These are phyloP conservation scores for Rhododendron williamsianum DNA, from an alignment of 148 eudicot genomes.

Conservation along the genomic window DNA sequence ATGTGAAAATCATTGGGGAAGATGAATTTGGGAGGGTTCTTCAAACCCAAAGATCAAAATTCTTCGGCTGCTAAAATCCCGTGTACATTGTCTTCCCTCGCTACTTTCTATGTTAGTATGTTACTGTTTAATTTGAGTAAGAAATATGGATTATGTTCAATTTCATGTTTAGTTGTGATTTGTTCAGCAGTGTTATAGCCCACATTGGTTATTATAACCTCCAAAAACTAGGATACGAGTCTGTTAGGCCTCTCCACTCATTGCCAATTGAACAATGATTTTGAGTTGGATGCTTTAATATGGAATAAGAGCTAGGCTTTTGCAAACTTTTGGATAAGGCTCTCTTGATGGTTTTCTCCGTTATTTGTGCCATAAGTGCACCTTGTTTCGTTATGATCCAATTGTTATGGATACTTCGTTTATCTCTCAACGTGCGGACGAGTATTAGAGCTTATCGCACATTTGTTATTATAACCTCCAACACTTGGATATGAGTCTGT, in stretches of 20 bases:
- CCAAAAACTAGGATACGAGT: neutral
- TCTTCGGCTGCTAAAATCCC: slow-evolving; percentile 4
- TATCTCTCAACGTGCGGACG: neutral
- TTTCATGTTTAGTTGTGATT: neutral
- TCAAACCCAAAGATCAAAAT: slow-evolving; percentile 23
- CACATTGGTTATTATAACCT: no score
- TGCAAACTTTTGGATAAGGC: neutral
- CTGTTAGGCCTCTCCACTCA: neutral
- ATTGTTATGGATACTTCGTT: neutral
- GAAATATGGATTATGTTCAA: neutral
- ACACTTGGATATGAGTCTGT: neutral
- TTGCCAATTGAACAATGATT: no score
- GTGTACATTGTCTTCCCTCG: neutral
- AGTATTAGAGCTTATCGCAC: neutral
- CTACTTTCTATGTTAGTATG: neutral
- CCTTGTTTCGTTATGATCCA: neutral
- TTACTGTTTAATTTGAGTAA: neutral
- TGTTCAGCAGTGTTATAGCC: neutral
- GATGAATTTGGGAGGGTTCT: slow-evolving; percentile 42
- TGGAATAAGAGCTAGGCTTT: neutral
- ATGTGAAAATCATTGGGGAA: neutral
- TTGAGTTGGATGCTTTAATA: neutral
- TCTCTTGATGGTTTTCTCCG: neutral
- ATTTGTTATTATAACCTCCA: neutral
- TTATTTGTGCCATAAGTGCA: neutral